These are phyloP conservation scores for Hypoxylon intermedium DNA, from an alignment of 495 filamentous ascomycete species.

Conservation along the genomic window DNA sequence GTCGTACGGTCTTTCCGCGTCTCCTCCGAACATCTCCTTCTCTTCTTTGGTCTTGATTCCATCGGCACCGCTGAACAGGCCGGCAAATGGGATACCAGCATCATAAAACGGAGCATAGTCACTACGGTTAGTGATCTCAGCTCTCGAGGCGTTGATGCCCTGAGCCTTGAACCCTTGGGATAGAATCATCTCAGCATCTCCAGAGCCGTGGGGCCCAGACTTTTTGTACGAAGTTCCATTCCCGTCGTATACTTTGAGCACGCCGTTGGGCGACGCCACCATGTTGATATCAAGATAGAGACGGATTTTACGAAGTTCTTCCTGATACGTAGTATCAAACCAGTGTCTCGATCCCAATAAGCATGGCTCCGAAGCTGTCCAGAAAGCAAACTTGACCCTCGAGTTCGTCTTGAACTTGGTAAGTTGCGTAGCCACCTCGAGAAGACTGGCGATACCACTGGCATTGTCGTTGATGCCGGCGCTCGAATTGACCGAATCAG, in stretches of 20 bases:
- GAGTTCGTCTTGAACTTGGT: conserved; percentile 61
- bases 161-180: conserved; percentile 53
- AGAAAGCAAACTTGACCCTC: conserved; percentile 67
- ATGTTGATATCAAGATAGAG: conserved; percentile 73
- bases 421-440: conserved; percentile 64
- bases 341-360: conserved; percentile 63
- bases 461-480: conserved; percentile 72
- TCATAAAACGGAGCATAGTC: conserved; percentile 43
- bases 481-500: conserved; percentile 62
- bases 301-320: conserved; percentile 58
- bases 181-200: conserved; percentile 59
- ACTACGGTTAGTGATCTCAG: conserved; percentile 42
- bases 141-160: conserved; percentile 44
- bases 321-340: conserved; percentile 48
- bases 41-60: conserved; percentile 47
- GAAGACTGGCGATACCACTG: conserved; percentile 62
- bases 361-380: conserved; percentile 63
- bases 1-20: conserved; percentile 22
- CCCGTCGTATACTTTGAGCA: conserved; percentile 66
- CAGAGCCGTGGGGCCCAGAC: conserved; percentile 62
- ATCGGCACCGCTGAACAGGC: conserved; percentile 54
- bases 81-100: conserved; percentile 32
- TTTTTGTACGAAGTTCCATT: conserved; percentile 59
- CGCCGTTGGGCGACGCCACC: conserved; percentile 69
- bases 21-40: conserved; percentile 34